phyloP scores from a whole-genome alignment of 345 rosid species.

The Ailanthus altissimus region DNA sequence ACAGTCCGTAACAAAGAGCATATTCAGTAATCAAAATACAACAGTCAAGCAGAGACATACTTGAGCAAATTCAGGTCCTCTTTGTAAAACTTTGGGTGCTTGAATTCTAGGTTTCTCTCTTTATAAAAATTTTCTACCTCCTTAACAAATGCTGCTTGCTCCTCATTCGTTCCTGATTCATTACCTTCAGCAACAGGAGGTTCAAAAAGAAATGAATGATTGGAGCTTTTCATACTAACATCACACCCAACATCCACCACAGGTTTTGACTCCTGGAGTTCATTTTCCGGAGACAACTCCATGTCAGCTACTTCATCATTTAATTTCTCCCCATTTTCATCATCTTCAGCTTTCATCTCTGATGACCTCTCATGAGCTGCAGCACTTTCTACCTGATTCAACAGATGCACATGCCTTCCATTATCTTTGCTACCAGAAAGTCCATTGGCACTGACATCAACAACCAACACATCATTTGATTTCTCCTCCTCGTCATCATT shows the following conservation, averaged over 20 bases:
- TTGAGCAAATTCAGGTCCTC: conserved; percentile 64
- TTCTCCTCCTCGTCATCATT: conserved; percentile 25
- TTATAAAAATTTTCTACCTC: conserved; percentile 56
- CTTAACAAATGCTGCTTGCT: conserved; percentile 52
- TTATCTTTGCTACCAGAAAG: conserved; percentile 9
- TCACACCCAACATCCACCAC: conserved; percentile 21
- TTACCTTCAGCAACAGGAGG: conserved; percentile 39
- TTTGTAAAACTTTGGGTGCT: conserved; percentile 69
- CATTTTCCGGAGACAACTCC: conserved; percentile 18
- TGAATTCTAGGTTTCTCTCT: conserved; percentile 53
- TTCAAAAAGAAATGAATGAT: conserved; percentile 39
- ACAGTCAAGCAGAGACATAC: conserved; percentile 29
- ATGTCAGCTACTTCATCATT: conserved; percentile 20
- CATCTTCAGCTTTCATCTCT: conserved; percentile 25
- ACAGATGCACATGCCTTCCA: conserved; percentile 1
- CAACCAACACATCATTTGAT: background rate
- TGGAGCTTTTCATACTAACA: conserved; percentile 21
- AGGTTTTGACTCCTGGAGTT: conserved; percentile 23
- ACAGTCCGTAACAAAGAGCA: background rate
- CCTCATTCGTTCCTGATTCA: conserved; percentile 62
- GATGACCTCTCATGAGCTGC: conserved; percentile 11
- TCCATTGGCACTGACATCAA: conserved; percentile 18
- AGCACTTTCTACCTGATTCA: conserved; percentile 17
- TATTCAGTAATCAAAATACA: background rate
- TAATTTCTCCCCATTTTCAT: conserved; percentile 22